These are phyloP conservation scores for Urochloa ruziziensis DNA, from an alignment of 176 grass and related monocot species.

Conservation along the genomic window DNA sequence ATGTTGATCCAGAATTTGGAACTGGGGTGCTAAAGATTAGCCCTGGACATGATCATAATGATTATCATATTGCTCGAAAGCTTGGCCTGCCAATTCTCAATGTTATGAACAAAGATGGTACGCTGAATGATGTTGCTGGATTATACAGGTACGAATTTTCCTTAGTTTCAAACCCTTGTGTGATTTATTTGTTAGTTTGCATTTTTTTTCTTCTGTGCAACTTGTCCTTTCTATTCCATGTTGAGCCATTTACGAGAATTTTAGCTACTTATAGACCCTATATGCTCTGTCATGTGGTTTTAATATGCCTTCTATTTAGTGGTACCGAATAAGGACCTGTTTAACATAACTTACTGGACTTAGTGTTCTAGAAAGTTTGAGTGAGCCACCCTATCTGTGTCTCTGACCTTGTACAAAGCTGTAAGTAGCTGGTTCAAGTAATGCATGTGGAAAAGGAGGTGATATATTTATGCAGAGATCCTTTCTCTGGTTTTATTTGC, in stretches of 20 bases:
- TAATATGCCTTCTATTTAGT: constrained; percentile 3
- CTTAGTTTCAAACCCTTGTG: constrained; percentile 14
- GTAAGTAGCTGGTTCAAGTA: constrained; percentile 5
- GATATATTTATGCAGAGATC: constrained; percentile 3
- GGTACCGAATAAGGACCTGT: neutral
- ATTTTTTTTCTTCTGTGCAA: neutral
- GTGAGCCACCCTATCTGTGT: neutral
- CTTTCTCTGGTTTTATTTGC: constrained; percentile 8
- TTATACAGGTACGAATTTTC: constrained; percentile 69
- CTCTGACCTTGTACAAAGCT: neutral
- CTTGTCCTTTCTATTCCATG: neutral
- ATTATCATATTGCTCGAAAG: constrained; percentile 99
- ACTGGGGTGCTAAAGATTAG: constrained; percentile 98
- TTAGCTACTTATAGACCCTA: constrained; percentile 21
- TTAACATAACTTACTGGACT: neutral
- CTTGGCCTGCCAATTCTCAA: constrained; percentile 97
- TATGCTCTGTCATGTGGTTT: neutral
- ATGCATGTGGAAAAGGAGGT: neutral
- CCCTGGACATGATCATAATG: constrained; percentile 98
- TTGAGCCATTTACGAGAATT: neutral
- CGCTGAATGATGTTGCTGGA: constrained; percentile 92
- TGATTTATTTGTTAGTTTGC: constrained; percentile 19
- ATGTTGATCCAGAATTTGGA: constrained; percentile 99
- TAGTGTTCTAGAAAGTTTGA: constrained; percentile 18
- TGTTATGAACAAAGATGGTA: constrained; percentile 99